phyloP scores from a whole-genome alignment of 805 yeast species.

The Candida palmyrensis region DNA sequence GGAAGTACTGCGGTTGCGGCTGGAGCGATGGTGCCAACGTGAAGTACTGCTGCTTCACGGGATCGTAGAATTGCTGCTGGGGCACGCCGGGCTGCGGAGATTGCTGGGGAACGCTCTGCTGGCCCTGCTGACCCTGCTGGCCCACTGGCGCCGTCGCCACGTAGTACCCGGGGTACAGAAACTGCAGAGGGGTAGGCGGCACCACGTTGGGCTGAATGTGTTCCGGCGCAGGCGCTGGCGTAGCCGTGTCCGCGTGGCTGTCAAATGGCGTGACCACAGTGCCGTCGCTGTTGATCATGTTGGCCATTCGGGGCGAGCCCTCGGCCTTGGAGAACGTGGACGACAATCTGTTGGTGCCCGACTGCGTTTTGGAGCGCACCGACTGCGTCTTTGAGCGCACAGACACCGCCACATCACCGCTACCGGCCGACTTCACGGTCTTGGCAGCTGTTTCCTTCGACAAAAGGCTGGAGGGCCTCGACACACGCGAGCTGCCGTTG shows the following conservation, averaged over 20 bases:
- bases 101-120: too few species aligned
- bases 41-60: slow-evolving; percentile 39
- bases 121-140: background rate
- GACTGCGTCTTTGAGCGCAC: slow-evolving; percentile 1
- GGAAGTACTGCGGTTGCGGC: slow-evolving; percentile 32
- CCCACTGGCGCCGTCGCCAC: background rate
- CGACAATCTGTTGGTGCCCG: slow-evolving; percentile 22
- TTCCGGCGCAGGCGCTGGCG: background rate
- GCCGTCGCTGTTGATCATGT: slow-evolving; percentile 42
- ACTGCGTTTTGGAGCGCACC: background rate
- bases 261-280: slow-evolving; percentile 21
- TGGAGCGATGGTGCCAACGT: slow-evolving; percentile 34
- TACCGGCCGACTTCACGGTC: slow-evolving; percentile 11
- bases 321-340: slow-evolving; percentile 35
- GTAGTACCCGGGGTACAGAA: too few species aligned
- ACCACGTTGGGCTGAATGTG: background rate
- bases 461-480: slow-evolving; percentile 16
- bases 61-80: slow-evolving; percentile 37
- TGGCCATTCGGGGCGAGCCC: slow-evolving; percentile 33
- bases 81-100: too few species aligned
- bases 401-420: slow-evolving; percentile 6
- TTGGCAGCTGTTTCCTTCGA: slow-evolving; percentile 10
- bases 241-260: background rate
- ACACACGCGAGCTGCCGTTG: slow-evolving; percentile 4
- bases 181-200: too few species aligned